phyloP scores from a whole-genome alignment of 139 green algal species.

The Tetradesmus lagerheimii region DNA sequence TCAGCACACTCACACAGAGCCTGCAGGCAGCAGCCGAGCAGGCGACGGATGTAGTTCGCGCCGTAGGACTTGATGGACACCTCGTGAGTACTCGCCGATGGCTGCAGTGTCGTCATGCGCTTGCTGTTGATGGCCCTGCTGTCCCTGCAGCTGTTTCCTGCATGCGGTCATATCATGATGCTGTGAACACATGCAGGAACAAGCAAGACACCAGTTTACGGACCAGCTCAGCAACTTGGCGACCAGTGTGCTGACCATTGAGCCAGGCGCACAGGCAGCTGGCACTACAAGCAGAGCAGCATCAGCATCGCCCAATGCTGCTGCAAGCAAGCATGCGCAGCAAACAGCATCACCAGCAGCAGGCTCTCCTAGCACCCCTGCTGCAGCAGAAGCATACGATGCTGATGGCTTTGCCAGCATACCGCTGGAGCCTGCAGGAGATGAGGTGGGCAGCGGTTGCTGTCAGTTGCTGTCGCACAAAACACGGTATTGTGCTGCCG shows the following conservation, averaged over 20 bases:
- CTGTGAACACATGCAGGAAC: not conserved
- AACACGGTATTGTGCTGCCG: too few relatives aligned
- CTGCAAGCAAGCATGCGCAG: not conserved
- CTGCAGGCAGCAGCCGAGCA: constrained; percentile 22
- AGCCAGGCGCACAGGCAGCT: constrained; percentile 12
- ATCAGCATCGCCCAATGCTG: not conserved
- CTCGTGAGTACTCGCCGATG: not conserved
- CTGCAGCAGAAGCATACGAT: not conserved
- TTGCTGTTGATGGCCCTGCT: not conserved
- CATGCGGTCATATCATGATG: not conserved
- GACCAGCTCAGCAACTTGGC: constrained; percentile 39
- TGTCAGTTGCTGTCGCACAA: not conserved
- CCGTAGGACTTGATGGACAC: constrained; percentile 23
- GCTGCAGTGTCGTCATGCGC: not conserved
- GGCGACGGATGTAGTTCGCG: constrained; percentile 16
- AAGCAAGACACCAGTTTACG: constrained; percentile 10
- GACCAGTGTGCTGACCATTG: constrained; percentile 32
- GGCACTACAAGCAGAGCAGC: not conserved
- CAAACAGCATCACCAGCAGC: not conserved
- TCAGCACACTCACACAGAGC: constrained; percentile 1
- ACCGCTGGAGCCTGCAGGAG: not conserved
- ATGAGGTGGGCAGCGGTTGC: not conserved
- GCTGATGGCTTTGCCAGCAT: constrained; percentile 8
- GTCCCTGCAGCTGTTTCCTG: not conserved
- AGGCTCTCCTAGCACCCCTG: not conserved